These are phyloP conservation scores for Candida multigemmis DNA, from an alignment of 805 yeast species.

Conservation along the genomic window DNA sequence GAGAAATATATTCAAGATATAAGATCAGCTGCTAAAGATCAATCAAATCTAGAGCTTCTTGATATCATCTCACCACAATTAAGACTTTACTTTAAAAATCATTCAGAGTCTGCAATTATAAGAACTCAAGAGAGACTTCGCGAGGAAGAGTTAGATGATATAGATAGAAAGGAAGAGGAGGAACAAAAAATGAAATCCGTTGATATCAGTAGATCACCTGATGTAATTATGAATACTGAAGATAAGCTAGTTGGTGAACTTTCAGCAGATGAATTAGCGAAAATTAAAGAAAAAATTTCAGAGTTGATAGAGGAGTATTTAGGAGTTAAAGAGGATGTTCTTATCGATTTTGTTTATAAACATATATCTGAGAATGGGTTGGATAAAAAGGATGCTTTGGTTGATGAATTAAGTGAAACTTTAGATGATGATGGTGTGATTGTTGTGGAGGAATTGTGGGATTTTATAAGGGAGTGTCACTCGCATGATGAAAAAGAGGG, in stretches of 20 bases:
- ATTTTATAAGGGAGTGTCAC: conserved; percentile 7
- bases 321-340: conserved; percentile 45
- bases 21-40: too few species aligned
- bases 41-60: too few species aligned
- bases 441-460: conserved; percentile 34
- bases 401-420: conserved; percentile 40
- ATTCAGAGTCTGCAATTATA: conserved; percentile 32
- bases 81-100: conserved; percentile 31
- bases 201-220: background rate
- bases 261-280: conserved; percentile 6
- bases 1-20: conserved; percentile 23
- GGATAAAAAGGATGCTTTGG: conserved; percentile 21
- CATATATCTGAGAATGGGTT: conserved; percentile 23
- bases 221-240: too few species aligned
- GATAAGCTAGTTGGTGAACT: conserved; percentile 6
- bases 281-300: conserved; percentile 27
- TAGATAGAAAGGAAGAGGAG: conserved; percentile 27
- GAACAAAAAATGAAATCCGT: conserved; percentile 7
- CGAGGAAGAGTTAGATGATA: conserved; percentile 36
- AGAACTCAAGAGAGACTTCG: conserved; percentile 23
- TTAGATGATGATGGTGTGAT: conserved; percentile 39
- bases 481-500: too few species aligned
- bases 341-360: conserved; percentile 33
- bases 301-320: conserved; percentile 40
- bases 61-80: too few species aligned